Evolutionary conservation across 2,329 filamentous ascomycete species (phyloP), one percentile per base, ranked within the genome.

Genomic region (Aphanoascus verrucosus): DNA sequence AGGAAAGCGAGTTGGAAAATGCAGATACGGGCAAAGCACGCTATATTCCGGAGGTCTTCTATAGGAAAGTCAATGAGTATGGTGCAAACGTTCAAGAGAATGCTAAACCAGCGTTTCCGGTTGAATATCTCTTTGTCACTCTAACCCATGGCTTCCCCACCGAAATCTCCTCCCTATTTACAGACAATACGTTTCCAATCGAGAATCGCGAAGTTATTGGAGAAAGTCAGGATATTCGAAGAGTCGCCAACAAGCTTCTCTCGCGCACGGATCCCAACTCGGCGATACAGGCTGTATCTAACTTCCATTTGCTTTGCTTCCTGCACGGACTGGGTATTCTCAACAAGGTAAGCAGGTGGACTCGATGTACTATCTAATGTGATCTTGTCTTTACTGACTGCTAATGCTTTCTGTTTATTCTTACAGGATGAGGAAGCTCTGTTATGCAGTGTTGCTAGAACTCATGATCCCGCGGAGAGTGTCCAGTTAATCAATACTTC

Each of bases 31-130:
- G 50, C 19, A 82, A 82, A 53, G 83, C 85, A 20, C 81, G 90
- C 62, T 98, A 98, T 65, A 94, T 98, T 19, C 93, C 93, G 0
- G 93, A 98, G 64, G 91, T 98, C 3, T 98, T 97, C 71, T 98
- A 94, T 73, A 83, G 91, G 57, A 84, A 82, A 61, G 88, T 95
- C 69, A 98, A 98, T 69, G 91, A 98, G 68, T 95, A 98, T 65
- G 90, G 90, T 34, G 88, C 86, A 59, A 95, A 91, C 61, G 93
- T 97, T 6, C 93, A 96, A 67, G 88, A 97, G 69, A 97, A 95
- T 62, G 93, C 93, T 20, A 97, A 96, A 67, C 93, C 93, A 0
- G 83, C 86, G 44, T 98, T 98, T 68, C 93, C 93, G 0, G 90
- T 96, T 47, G 93, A 98, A 67, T 98, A 97, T 67, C 79, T 98